Evolutionary conservation across 176 grass and related monocot genomes (phyloP).

Genomic region (Lolium multiflorum): DNA sequence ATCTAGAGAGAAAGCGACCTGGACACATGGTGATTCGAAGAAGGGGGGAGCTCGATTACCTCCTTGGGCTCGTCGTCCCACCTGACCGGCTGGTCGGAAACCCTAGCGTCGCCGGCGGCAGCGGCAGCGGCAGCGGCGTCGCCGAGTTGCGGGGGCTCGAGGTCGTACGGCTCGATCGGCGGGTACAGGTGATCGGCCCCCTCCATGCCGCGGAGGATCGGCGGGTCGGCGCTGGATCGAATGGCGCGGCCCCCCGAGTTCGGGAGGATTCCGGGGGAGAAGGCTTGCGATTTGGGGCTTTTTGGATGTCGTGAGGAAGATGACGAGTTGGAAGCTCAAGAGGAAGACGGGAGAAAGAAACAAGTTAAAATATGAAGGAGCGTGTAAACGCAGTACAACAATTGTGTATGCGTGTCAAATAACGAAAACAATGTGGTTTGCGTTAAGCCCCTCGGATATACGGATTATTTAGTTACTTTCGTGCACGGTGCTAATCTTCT

Average conservation of each 20-base stretch:
- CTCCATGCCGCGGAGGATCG: conserved; percentile 27
- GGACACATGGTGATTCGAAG: background rate
- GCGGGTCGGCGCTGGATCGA: background rate
- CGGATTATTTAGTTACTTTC: background rate
- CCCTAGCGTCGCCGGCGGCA: conserved; percentile 3
- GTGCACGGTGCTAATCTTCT: background rate
- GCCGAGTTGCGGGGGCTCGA: conserved; percentile 40
- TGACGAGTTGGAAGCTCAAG: conserved; percentile 13
- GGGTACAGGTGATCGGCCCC: conserved; percentile 46
- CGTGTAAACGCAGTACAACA: conserved; percentile 23
- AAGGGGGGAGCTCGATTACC: conserved; percentile 24
- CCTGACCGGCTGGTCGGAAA: conserved; percentile 34
- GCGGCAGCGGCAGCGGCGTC: too few species aligned
- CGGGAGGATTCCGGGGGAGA: background rate
- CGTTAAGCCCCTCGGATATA: background rate
- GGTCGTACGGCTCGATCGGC: conserved; percentile 40
- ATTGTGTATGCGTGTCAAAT: background rate
- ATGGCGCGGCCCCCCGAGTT: background rate
- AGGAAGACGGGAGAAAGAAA: background rate
- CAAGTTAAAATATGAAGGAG: conserved; percentile 25
- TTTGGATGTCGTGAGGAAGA: conserved; percentile 25
- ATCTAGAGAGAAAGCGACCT: conserved; percentile 21
- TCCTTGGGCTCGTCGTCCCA: conserved; percentile 48
- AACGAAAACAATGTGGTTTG: background rate
- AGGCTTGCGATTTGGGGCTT: background rate